Evolutionary conservation across 2,329 filamentous ascomycete species (phyloP).

Genomic region (Stenocarpella maydis): DNA sequence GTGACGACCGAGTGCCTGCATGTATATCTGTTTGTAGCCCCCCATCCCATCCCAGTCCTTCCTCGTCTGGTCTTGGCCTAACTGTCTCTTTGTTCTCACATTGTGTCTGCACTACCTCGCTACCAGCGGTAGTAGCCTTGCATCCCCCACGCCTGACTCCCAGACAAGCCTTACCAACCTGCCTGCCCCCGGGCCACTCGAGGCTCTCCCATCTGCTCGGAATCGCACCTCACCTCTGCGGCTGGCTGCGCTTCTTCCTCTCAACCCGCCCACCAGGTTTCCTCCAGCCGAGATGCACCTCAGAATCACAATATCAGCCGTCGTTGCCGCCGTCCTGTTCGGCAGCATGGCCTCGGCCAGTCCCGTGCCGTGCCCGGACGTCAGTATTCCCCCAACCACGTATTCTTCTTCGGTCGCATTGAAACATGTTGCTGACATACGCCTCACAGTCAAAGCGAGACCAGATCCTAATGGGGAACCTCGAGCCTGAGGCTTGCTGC

Average conservation of each 20-base stretch:
- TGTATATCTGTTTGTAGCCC: constrained; percentile 19
- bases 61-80: background rate
- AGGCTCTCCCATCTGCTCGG: background rate
- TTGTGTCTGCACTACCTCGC: background rate
- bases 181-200: background rate
- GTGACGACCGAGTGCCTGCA: background rate
- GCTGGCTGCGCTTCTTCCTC: background rate
- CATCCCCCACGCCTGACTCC: background rate
- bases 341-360: constrained; percentile 29
- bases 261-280: background rate
- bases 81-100: background rate
- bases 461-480: constrained; percentile 31
- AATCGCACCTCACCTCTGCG: background rate
- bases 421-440: background rate
- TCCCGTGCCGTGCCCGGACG: constrained; percentile 35
- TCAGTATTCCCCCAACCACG: constrained; percentile 7
- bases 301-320: constrained; percentile 14
- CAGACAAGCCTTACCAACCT: background rate
- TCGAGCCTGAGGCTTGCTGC: constrained; percentile 34
- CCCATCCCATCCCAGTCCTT: background rate
- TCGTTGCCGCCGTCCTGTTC: constrained; percentile 30
- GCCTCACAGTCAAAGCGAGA: constrained; percentile 29
- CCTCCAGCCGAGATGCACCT: constrained; percentile 27
- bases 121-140: background rate
- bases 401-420: background rate